Base-by-base conservation (phyloP, 2,329 filamentous ascomycete species). In the Diaporthe sp. region DNA sequence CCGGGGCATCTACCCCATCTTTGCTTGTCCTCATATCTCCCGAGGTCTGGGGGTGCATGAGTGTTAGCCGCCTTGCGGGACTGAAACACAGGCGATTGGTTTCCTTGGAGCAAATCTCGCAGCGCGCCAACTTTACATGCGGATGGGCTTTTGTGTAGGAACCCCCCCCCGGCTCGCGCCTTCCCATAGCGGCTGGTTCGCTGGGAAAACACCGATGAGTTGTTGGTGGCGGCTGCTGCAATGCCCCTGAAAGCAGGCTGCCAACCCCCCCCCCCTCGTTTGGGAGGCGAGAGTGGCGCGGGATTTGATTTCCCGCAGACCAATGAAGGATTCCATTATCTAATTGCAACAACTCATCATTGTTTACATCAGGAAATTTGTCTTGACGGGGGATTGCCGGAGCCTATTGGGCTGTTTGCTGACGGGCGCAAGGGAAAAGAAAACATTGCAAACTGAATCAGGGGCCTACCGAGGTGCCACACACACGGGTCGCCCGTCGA, bases 361-460 rank as follows among this genome's bases (percentile, higher is more conserved):
- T 65, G 51, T 51, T 65, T 55, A 44, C 35, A 22, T 42, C 12
- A 32, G 22, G n/a, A 25, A 10, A n/a, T 35, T n/a, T 22, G 17
- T 12, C 3, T 15, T 44, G 39, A 17, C 5, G 4, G 39, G 25
- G 7, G 4, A 17, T 10, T 6, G 35, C 30, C 15, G 50, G 8
- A 30, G 30, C 13, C 19, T 37, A 25, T 22, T n/a, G 25, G 32
- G n/a, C 25, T 63, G 37, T 30, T 19, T 44, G 66, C 37, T 39
- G 32, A 35, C 37, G 22, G 66, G 35, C 66, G 13, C 51, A 58
- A 6, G 42, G 15, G 13, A 19, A 68, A 53, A 37, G 13, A 35
- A 55, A 63, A 66, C 32, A 71, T 71, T 66, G 68, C 68, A 27
- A 39, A 35, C 56, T 74, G 72, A 61, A 71, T 71, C 72, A 74